Percentiles rank a stretch among this genome's conserved stretches.
phyloP scores from a whole-genome alignment of 257 asterid genomes.

The Orobanche coerulescens region DNA sequence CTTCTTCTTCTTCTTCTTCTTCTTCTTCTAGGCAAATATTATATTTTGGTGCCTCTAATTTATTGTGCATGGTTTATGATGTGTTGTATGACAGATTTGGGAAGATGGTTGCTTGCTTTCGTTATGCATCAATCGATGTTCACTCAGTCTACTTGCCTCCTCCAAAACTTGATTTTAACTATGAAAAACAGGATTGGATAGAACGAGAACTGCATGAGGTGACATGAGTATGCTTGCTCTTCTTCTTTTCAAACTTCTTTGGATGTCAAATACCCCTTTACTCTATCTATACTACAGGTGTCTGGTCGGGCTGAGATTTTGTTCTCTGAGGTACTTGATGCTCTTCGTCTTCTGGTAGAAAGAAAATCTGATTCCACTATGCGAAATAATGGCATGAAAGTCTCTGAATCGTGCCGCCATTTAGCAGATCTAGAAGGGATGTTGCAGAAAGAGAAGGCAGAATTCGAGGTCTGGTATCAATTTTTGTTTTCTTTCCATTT shows the following conservation, averaged over 20 bases:
- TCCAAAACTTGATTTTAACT: slow-evolving; percentile 60
- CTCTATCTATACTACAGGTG: slow-evolving; percentile 41
- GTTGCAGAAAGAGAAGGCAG: slow-evolving; percentile 70
- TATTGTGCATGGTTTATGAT: slow-evolving; percentile 17
- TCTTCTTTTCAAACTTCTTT: neutral
- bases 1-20: too few relatives aligned
- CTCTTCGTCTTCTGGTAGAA: slow-evolving; percentile 50
- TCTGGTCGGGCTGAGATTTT: slow-evolving; percentile 54
- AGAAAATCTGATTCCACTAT: slow-evolving; percentile 31
- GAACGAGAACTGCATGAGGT: slow-evolving; percentile 67
- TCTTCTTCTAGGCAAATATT: neutral
- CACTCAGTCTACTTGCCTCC: slow-evolving; percentile 85
- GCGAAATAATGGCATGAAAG: slow-evolving; percentile 24
- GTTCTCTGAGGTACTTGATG: slow-evolving; percentile 68
- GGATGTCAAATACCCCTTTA: slow-evolving; percentile 6
- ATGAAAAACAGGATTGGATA: slow-evolving; percentile 74
- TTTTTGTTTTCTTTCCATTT: slow-evolving; percentile 3
- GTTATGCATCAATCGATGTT: slow-evolving; percentile 90
- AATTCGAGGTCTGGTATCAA: slow-evolving; percentile 56
- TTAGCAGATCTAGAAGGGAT: slow-evolving; percentile 56
- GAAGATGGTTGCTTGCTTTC: slow-evolving; percentile 93
- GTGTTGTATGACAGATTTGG: slow-evolving; percentile 58
- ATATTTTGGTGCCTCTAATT: neutral
- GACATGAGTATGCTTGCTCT: slow-evolving; percentile 14
- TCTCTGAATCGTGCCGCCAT: slow-evolving; percentile 45